A percentile compares a stretch with the other conserved stretches of the same genome.
Evolutionary conservation across 352 stramenopile genomes (phyloP).

Genomic region (Phytophthora crassamura): DNA sequence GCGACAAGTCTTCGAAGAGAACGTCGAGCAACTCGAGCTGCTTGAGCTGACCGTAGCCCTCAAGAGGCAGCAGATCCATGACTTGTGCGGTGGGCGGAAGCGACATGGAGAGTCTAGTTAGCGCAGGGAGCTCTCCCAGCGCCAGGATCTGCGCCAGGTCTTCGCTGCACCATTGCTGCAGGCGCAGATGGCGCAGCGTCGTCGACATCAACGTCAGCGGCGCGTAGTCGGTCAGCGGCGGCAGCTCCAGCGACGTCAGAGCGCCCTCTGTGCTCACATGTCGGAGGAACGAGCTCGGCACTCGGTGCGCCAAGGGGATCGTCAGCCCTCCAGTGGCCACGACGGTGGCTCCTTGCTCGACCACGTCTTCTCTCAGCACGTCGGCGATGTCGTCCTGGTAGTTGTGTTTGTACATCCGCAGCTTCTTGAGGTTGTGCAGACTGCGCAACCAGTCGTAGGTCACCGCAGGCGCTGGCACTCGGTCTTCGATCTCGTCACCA

Average conservation of each 20-base stretch:
- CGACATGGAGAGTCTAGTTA: constrained; percentile 45
- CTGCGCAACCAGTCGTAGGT: constrained; percentile 41
- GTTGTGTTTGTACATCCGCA: constrained; percentile 49
- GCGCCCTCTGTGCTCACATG: constrained; percentile 31
- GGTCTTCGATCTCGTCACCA: neutral
- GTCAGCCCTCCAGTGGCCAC: constrained; percentile 32
- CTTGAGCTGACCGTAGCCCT: constrained; percentile 46
- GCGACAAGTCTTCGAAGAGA: constrained; percentile 56
- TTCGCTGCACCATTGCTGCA: constrained; percentile 52
- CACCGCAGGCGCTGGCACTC: neutral
- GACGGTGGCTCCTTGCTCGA: constrained; percentile 29
- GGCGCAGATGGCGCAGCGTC: constrained; percentile 44
- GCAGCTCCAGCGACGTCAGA: constrained; percentile 44
- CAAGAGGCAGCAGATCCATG: constrained; percentile 50
- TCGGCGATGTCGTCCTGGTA: constrained; percentile 46
- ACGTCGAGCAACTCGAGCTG: constrained; percentile 61
- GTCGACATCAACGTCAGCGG: constrained; percentile 30
- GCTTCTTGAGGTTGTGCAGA: constrained; percentile 45
- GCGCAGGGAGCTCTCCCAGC: constrained; percentile 32
- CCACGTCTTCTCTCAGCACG: constrained; percentile 36
- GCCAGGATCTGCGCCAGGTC: constrained; percentile 45
- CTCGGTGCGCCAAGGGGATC: constrained; percentile 40
- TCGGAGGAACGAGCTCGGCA: constrained; percentile 45
- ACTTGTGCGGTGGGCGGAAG: constrained; percentile 44
- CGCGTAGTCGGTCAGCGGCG: constrained; percentile 43